Evolutionary conservation across 208 protist species (phyloP), one percentile per base, ranked within the genome.

Genomic region (Leishmania tarentolae): DNA sequence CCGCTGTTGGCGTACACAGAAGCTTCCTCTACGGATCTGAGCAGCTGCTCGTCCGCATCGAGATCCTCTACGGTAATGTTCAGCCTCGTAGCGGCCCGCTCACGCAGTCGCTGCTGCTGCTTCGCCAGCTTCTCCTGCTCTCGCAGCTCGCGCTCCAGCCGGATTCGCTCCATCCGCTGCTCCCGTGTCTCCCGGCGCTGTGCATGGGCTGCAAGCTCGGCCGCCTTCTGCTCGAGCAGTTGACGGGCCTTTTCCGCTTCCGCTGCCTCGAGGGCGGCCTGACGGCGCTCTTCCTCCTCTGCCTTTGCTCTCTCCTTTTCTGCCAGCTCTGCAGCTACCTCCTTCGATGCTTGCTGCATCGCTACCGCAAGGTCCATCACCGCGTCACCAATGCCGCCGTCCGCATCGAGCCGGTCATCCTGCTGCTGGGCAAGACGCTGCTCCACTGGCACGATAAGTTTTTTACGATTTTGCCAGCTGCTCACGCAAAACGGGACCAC

Each of bases 401-500:
- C 81, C 44, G 57, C 37, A 50, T 83, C 73, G 2, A 61, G 21
- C 17, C 83, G 84, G 28, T 69, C 81, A n/a, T 90, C 85, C 40
- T 83, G 78, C 79, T 92, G 88, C 74, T 95, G 91, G 21, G 89
- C 88, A 1, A 94, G 76, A 21, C 91, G 90, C 84, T 95, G 86
- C 79, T 95, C 90, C n/a, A 97, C 83, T 2, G 93, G 87, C 19
- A 97, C 88, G 65, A 97, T 85, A 5, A 95, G 76, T 53, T 95
- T 95, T 75, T 94, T 94, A 75, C 92, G 92, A 72, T 97, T 97
- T 57, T 88, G 90, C 93, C 93, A 95, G 85, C 87, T 92, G 76
- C 87, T 90, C 56, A 95, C 87, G 44, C 87, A 90, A 72, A 94
- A 94, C 6, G 93, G 93, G 28, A 96, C 93, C 0, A 84, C 80